Percentiles rank a stretch among this genome's conserved stretches.
Conservation (phyloP, 805 yeast genomes). For the Torulaspora maleeae region DNA sequence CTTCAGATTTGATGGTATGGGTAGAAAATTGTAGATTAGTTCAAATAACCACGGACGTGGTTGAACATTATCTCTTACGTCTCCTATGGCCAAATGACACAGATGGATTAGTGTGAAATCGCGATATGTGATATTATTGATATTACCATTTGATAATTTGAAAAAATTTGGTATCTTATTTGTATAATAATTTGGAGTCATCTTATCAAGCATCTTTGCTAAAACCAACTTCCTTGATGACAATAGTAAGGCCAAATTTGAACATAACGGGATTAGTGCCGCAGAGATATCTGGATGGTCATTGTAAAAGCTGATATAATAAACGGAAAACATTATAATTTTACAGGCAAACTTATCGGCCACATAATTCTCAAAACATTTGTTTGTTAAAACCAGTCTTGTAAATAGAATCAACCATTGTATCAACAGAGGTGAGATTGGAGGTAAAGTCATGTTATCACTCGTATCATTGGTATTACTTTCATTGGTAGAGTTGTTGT, state of each 20-base stretch:
- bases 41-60: constrained; percentile 49
- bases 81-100: constrained; percentile 40
- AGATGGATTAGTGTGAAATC: constrained; percentile 59
- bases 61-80: constrained; percentile 35
- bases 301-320: constrained; percentile 49
- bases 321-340: constrained; percentile 49
- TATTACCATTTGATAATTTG: constrained; percentile 38
- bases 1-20: constrained; percentile 30
- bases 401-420: constrained; percentile 64
- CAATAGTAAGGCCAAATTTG: constrained; percentile 50
- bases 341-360: constrained; percentile 48
- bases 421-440: constrained; percentile 46
- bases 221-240: constrained; percentile 40
- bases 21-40: constrained; percentile 57
- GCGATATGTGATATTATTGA: constrained; percentile 49
- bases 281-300: constrained; percentile 17
- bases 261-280: constrained; percentile 45
- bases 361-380: constrained; percentile 44
- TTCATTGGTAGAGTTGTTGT: constrained; percentile 1
- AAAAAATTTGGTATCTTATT: constrained; percentile 51
- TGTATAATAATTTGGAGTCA: constrained; percentile 41
- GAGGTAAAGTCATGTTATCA: constrained; percentile 27
- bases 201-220: constrained; percentile 42
- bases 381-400: constrained; percentile 75
- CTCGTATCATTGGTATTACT: neutral